These are phyloP conservation scores for Otatea glauca DNA, from an alignment of 176 grass and related monocot species.

Conservation along the genomic window DNA sequence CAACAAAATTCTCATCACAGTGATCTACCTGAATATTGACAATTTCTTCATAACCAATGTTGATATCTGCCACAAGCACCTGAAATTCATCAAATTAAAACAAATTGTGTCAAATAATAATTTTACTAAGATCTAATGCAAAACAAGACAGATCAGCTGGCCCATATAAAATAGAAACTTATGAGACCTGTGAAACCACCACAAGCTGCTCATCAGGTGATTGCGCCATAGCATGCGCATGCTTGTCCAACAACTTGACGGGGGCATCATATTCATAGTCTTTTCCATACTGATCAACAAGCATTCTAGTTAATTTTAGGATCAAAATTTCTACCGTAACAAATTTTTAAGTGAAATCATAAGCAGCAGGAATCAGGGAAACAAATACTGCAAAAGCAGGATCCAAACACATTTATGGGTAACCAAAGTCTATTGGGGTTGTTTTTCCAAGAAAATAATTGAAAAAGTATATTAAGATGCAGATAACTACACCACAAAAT, in stretches of 20 bases:
- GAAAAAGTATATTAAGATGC: neutral
- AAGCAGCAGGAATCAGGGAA: neutral
- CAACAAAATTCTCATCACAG: neutral
- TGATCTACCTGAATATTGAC: constrained; percentile 87
- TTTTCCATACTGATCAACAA: constrained; percentile 88
- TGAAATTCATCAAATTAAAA: constrained; percentile 45
- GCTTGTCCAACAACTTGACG: constrained; percentile 98
- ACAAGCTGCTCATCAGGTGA: constrained; percentile 89
- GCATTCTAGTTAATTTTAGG: constrained; percentile 37
- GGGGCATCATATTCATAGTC: constrained; percentile 98
- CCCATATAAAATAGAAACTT: neutral
- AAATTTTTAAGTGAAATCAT: neutral
- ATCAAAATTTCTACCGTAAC: neutral
- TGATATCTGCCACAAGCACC: constrained; percentile 98
- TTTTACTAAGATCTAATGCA: neutral
- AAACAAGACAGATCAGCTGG: neutral
- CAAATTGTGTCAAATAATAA: neutral
- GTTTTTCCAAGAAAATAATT: neutral
- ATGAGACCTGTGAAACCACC: constrained; percentile 97
- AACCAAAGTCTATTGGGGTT: neutral
- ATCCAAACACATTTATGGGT: constrained; percentile 11
- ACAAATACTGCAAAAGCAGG: neutral
- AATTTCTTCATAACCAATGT: constrained; percentile 97
- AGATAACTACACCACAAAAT: neutral
- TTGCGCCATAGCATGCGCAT: constrained; percentile 86